Evolutionary conservation across 129 eudicot species (phyloP).

Genomic region (Arctium minus): DNA sequence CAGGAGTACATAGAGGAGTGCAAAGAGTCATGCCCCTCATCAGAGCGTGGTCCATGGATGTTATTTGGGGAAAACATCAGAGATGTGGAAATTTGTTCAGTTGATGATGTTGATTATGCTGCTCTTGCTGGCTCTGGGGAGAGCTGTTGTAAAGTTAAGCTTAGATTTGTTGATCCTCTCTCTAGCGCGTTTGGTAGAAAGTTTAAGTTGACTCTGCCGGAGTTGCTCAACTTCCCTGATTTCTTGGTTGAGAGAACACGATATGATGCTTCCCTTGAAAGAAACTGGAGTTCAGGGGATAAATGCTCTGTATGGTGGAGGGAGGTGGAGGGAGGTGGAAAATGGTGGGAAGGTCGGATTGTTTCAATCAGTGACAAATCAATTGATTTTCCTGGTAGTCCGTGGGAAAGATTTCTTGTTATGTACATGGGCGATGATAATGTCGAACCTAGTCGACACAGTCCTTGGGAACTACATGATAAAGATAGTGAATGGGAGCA

Average conservation of each 20-base stretch:
- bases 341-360: conserved; percentile 63
- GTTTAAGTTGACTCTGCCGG: conserved; percentile 67
- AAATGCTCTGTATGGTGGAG: conserved; percentile 91
- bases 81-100: conserved; percentile 67
- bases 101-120: conserved; percentile 49
- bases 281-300: conserved; percentile 67
- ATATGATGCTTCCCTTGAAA: conserved; percentile 60
- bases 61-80: conserved; percentile 28
- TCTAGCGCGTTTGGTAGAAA: conserved; percentile 35
- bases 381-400: conserved; percentile 67
- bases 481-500: conserved; percentile 42
- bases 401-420: conserved; percentile 72
- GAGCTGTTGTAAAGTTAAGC: conserved; percentile 69
- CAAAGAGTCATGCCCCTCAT: conserved; percentile 5
- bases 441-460: conserved; percentile 25
- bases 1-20: conserved; percentile 61
- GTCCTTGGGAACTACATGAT: conserved; percentile 92
- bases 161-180: conserved; percentile 53
- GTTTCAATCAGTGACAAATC: conserved; percentile 40
- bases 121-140: conserved; percentile 75
- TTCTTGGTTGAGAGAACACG: conserved; percentile 80
- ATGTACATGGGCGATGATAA: conserved; percentile 26
- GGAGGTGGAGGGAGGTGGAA: conserved; percentile 56
- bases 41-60: conserved; percentile 55
- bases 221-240: conserved; percentile 61